Conservation (phyloP, 2,329 filamentous ascomycete genomes). For the Coccinonectria pachysandricola region DNA sequence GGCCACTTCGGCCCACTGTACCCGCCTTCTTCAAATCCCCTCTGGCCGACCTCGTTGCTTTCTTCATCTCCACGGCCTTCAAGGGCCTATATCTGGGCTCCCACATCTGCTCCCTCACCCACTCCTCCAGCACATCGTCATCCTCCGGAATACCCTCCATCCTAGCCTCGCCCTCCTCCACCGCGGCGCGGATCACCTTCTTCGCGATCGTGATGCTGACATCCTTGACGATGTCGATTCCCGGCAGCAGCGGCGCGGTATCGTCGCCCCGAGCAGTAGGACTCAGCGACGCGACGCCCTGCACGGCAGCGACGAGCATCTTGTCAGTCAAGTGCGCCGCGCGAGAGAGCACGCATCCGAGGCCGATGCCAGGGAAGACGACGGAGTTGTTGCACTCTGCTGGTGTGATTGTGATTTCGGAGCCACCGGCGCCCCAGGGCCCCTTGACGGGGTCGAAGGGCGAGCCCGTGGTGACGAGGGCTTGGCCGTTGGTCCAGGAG, state of each 20-base stretch:
- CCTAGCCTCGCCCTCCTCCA: slow-evolving; percentile 57
- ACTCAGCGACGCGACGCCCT: slow-evolving; percentile 59
- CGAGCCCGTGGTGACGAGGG: slow-evolving; percentile 71
- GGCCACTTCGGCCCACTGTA: slow-evolving; percentile 19
- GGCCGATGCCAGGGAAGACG: slow-evolving; percentile 76
- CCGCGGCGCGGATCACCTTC: slow-evolving; percentile 61
- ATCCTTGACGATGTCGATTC: slow-evolving; percentile 61
- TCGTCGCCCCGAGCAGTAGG: slow-evolving; percentile 58
- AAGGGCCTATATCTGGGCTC: slow-evolving; percentile 57
- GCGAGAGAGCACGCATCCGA: slow-evolving; percentile 65
- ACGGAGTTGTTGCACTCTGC: slow-evolving; percentile 87
- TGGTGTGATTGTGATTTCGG: slow-evolving; percentile 35
- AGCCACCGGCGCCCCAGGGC: slow-evolving; percentile 38
- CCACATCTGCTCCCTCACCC: slow-evolving; percentile 77
- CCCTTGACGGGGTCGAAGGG: slow-evolving; percentile 67
- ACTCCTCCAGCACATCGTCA: slow-evolving; percentile 50
- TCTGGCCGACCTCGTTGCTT: slow-evolving; percentile 46
- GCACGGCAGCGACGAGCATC: slow-evolving; percentile 73
- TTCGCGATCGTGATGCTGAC: slow-evolving; percentile 71
- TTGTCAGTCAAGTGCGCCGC: slow-evolving; percentile 57
- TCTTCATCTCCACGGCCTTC: slow-evolving; percentile 40
- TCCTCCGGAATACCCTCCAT: slow-evolving; percentile 52
- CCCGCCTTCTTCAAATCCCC: slow-evolving; percentile 23
- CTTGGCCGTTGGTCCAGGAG: slow-evolving; percentile 67
- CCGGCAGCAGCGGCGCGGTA: slow-evolving; percentile 60